Conservation (phyloP, 225 moss, liverwort and hornwort species). For the Bryoerythrophyllum caledonicum region DNA sequence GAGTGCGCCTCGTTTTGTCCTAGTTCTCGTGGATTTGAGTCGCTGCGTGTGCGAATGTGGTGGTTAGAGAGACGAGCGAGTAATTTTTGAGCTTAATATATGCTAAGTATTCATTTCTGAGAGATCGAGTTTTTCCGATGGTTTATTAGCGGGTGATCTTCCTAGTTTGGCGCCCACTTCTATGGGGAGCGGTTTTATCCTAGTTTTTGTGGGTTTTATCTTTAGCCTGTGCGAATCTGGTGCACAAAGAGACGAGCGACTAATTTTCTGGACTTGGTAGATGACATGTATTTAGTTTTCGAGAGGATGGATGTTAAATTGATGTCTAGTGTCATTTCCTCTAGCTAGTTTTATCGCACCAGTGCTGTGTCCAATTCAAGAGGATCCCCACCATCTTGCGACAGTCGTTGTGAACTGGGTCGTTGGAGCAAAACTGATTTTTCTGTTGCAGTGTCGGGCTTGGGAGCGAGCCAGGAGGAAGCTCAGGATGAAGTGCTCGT, state of each 20-base stretch:
- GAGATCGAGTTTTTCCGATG: not conserved
- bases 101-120: too few relatives aligned
- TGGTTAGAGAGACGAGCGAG: not conserved
- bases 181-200: not conserved
- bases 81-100: not conserved
- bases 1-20: not conserved
- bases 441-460: conserved; percentile 68
- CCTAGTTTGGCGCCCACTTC: too few relatives aligned
- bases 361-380: not conserved
- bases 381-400: too few relatives aligned
- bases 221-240: not conserved
- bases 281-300: too few relatives aligned
- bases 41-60: not conserved
- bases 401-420: not conserved
- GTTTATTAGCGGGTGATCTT: too few relatives aligned
- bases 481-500: conserved; percentile 87
- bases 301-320: too few relatives aligned
- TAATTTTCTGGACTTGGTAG: not conserved
- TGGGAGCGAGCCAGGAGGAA: conserved; percentile 76
- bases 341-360: not conserved
- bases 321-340: not conserved
- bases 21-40: not conserved
- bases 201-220: not conserved
- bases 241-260: not conserved
- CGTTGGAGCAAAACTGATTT: not conserved